Evolutionary conservation across 129 eudicot genomes (phyloP).

Genomic region (Lactuca sativa): DNA sequence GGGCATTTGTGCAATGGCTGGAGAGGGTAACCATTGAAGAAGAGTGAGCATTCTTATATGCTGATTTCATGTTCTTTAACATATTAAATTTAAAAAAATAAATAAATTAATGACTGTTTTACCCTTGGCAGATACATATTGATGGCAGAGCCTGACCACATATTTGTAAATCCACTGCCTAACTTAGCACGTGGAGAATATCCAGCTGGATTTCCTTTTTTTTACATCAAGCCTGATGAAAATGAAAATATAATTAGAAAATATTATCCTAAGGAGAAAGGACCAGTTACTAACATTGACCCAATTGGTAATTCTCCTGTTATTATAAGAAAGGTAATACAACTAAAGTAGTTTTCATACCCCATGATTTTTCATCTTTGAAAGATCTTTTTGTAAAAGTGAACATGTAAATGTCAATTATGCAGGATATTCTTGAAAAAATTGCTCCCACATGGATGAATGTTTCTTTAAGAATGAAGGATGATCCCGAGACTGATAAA

Average conservation of each 20-base stretch:
- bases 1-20: constrained; percentile 88
- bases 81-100: neutral
- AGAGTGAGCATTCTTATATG: constrained; percentile 44
- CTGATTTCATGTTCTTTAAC: neutral
- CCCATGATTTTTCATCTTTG: constrained; percentile 3
- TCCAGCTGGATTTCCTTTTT: constrained; percentile 70
- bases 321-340: constrained; percentile 58
- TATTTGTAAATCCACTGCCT: constrained; percentile 65
- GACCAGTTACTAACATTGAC: constrained; percentile 64
- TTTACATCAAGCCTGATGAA: constrained; percentile 66
- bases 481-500: constrained; percentile 75
- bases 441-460: constrained; percentile 85
- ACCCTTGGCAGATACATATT: constrained; percentile 52
- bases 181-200: constrained; percentile 59
- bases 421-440: constrained; percentile 58
- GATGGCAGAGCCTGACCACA: constrained; percentile 82
- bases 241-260: constrained; percentile 57
- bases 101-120: constrained; percentile 11
- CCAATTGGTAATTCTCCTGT: constrained; percentile 84
- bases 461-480: constrained; percentile 71
- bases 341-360: neutral
- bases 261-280: constrained; percentile 54
- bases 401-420: neutral
- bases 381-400: neutral
- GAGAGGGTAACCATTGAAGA: constrained; percentile 63